These are phyloP conservation scores for Chytriomyces hyalinus DNA, from an alignment of 192 early-diverging fungal species.

Conservation along the genomic window DNA sequence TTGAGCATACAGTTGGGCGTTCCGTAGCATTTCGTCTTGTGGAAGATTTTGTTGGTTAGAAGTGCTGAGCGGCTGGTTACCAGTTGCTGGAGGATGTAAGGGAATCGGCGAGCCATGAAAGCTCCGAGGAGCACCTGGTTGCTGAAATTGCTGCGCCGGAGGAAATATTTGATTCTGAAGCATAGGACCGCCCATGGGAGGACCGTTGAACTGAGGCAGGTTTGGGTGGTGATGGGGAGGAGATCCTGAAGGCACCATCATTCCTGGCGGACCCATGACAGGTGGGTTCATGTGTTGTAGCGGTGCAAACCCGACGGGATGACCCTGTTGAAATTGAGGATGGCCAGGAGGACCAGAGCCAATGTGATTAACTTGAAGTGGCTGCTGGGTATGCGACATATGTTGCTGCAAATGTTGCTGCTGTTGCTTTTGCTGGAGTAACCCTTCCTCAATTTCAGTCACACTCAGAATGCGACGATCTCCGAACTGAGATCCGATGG, in stretches of 20 bases:
- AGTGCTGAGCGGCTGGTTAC: background rate
- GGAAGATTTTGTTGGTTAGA: background rate
- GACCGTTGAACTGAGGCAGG: conserved; percentile 17
- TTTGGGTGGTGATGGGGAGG: background rate
- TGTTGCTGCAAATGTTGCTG: conserved; percentile 30
- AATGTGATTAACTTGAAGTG: background rate
- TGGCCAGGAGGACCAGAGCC: background rate
- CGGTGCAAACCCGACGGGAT: background rate
- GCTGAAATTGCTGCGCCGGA: conserved; percentile 8
- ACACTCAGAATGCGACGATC: conserved; percentile 39
- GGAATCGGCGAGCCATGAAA: background rate
- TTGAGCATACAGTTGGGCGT: conserved; percentile 22
- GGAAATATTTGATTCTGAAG: conserved; percentile 27
- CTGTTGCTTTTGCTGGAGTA: conserved; percentile 33
- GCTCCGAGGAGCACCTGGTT: background rate
- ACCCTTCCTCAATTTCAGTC: conserved; percentile 40
- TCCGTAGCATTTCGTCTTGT: conserved; percentile 18
- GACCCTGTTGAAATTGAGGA: background rate
- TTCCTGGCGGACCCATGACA: conserved; percentile 9
- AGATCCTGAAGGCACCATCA: conserved; percentile 30
- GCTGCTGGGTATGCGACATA: conserved; percentile 4
- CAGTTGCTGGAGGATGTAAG: background rate
- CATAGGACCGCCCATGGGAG: conserved; percentile 15
- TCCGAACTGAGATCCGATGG: background rate
- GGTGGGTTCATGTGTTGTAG: background rate